Evolutionary conservation across 2,329 filamentous ascomycete genomes (phyloP), one percentile per base, ranked within the genome.

Genomic region (Didymella segeticola): DNA sequence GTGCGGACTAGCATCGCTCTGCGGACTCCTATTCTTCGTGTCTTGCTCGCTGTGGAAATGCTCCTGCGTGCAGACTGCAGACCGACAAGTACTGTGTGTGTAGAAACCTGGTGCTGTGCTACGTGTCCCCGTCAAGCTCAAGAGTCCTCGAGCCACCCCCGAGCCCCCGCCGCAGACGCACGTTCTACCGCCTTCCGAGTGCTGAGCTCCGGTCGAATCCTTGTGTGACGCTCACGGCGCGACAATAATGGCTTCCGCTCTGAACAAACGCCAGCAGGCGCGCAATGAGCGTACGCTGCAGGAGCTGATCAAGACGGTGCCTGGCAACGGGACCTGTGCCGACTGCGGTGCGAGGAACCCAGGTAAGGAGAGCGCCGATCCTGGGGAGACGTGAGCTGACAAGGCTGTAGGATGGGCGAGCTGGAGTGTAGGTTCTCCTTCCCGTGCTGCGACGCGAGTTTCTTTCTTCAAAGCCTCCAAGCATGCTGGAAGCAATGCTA

Each of bases 241-340:
- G 19, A 53, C 36, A 46, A 47, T 58, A 95, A 95, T 93, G 90
- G 84, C 90, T 51, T 83, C 84, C 49, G 82, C 86, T 37, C 82
- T 96, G 75, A 96, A 88, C 82, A 99, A 98, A 84, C 91, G 95
- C 78, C 91, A 97, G 80, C 93, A 97, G 83, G 91, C 90, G 82
- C 93, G 95, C 78, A 97, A 99, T 77, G 95, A 99, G 81, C 91
- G 91, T 73, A 82, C 86, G 50, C 82, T 99, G 63, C 91, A 97
- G 71, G 93, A 98, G 41, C 85, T 99, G 60, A 88, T 98, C 63
- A 89, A 89, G 63, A 86, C 81, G 30, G 82, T 96, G 9, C 85
- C 92, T 8, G 95, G 95, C 54, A 99, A 99, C 80, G 92, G 95
- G 73, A 81, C 86, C 69, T 99, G 95, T 80, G 95, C 95, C 60